Percentiles rank a stretch among this genome's conserved stretches.
These are phyloP conservation scores for Podospora fimiseda DNA, from an alignment of 495 filamentous ascomycete species.

Conservation along the genomic window DNA sequence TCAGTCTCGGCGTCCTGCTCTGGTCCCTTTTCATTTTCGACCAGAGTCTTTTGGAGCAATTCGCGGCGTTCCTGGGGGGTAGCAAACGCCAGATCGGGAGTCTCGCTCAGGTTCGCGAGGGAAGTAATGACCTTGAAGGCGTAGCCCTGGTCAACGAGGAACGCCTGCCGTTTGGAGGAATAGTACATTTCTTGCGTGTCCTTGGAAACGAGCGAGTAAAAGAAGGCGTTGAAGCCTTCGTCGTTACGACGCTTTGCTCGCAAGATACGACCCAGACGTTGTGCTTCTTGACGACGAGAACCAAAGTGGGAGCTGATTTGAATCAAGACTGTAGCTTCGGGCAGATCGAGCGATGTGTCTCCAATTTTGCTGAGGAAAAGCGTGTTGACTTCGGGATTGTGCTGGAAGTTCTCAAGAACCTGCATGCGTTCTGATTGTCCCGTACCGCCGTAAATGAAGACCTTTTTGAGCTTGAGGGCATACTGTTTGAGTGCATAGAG, in stretches of 20 bases:
- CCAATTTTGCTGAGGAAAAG: constrained; percentile 98
- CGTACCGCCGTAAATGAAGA: constrained; percentile 91
- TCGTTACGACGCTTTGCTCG: constrained; percentile 94
- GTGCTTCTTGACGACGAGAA: constrained; percentile 93
- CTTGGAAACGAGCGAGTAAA: constrained; percentile 95
- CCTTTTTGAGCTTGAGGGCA: constrained; percentile 76
- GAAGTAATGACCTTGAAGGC: constrained; percentile 99
- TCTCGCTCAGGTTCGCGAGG: constrained; percentile 80
- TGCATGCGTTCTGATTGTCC: constrained; percentile 77
- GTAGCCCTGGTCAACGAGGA: constrained; percentile 97
- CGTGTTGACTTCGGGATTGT: constrained; percentile 87
- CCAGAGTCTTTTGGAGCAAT: constrained; percentile 83
- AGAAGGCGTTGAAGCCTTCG: constrained; percentile 99
- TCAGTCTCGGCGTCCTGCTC: constrained; percentile 75
- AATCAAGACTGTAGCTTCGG: constrained; percentile 94
- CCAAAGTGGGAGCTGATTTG: constrained; percentile 98
- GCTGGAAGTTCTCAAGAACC: constrained; percentile 94
- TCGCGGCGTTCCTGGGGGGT: constrained; percentile 79
- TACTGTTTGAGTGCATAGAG: constrained; percentile 89
- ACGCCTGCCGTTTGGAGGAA: constrained; percentile 93
- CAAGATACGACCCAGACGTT: constrained; percentile 89
- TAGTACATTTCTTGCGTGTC: constrained; percentile 99
- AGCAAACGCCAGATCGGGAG: constrained; percentile 71
- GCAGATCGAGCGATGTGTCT: constrained; percentile 93
- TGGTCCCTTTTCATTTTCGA: constrained; percentile 75